A percentile compares a stretch with the other conserved stretches of the same genome.
phyloP scores from a whole-genome alignment of 352 stramenopile species.

The Pythium folliculosum region DNA sequence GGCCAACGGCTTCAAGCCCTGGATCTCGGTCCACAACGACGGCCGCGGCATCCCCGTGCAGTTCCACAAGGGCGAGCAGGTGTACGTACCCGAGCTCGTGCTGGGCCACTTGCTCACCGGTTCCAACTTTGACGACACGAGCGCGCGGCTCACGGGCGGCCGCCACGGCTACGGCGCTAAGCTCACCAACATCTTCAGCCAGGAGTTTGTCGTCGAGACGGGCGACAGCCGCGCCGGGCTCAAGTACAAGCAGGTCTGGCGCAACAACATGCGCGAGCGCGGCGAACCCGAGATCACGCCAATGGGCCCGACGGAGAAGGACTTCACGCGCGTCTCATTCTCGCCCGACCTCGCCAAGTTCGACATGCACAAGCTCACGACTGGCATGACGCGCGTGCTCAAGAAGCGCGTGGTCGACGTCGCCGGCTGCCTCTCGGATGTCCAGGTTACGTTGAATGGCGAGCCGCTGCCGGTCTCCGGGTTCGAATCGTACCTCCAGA shows the following conservation, averaged over 20 bases:
- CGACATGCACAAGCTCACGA: slow-evolving; percentile 94
- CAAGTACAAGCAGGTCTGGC: slow-evolving; percentile 91
- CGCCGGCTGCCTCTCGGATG: slow-evolving; percentile 93
- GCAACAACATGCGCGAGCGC: slow-evolving; percentile 96
- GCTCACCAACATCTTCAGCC: slow-evolving; percentile 99
- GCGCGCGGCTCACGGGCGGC: slow-evolving; percentile 96
- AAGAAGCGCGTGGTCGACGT: slow-evolving; percentile 98
- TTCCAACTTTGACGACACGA: slow-evolving; percentile 99
- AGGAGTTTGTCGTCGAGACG: slow-evolving; percentile 98
- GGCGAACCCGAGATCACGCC: slow-evolving; percentile 84
- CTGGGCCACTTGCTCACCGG: slow-evolving; percentile 98
- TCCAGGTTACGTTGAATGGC: slow-evolving; percentile 94
- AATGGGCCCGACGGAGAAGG: slow-evolving; percentile 78
- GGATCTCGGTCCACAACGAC: slow-evolving; percentile 98
- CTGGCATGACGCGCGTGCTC: slow-evolving; percentile 93
- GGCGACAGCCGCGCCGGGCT: slow-evolving; percentile 87
- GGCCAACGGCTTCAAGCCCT: slow-evolving; percentile 56
- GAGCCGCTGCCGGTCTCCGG: slow-evolving; percentile 84
- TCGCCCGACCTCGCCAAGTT: slow-evolving; percentile 96
- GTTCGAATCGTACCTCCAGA: slow-evolving; percentile 97
- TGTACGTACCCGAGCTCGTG: slow-evolving; percentile 98
- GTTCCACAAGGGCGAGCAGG: slow-evolving; percentile 95
- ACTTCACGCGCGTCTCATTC: slow-evolving; percentile 99
- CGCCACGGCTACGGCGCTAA: slow-evolving; percentile 96
- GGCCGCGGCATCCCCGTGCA: slow-evolving; percentile 97